phyloP scores from a whole-genome alignment of 495 filamentous ascomycete genomes.

The Lophiotrema nucula region DNA sequence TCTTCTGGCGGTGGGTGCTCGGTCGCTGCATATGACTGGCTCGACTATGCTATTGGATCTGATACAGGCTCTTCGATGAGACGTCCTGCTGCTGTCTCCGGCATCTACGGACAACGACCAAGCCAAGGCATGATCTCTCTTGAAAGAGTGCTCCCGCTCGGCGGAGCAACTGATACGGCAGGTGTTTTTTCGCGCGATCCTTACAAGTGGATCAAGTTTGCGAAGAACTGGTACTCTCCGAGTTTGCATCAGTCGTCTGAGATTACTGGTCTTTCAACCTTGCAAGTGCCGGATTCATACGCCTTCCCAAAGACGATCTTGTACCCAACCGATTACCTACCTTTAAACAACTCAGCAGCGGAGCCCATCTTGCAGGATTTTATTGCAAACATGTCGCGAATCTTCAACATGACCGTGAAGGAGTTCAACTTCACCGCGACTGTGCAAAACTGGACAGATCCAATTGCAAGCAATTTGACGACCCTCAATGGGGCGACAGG shows the following conservation, averaged over 20 bases:
- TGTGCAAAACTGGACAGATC: slow-evolving; percentile 30
- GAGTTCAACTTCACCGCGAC: slow-evolving; percentile 39
- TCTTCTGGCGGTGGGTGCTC: slow-evolving; percentile 33
- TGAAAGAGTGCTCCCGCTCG: slow-evolving; percentile 33
- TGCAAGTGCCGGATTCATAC: slow-evolving; percentile 38
- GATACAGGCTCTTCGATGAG: slow-evolving; percentile 38
- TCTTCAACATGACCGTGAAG: slow-evolving; percentile 35
- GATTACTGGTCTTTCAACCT: slow-evolving; percentile 40
- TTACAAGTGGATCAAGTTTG: slow-evolving; percentile 42
- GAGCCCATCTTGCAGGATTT: slow-evolving; percentile 41
- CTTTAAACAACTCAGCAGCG: slow-evolving; percentile 42
- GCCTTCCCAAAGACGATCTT: slow-evolving; percentile 41
- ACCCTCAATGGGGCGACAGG: slow-evolving; percentile 15
- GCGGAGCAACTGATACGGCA: slow-evolving; percentile 35
- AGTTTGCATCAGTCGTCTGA: slow-evolving; percentile 37
- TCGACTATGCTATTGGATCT: slow-evolving; percentile 35
- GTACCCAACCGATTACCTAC: slow-evolving; percentile 44
- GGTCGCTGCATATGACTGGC: slow-evolving; percentile 33
- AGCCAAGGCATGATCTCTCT: slow-evolving; percentile 36
- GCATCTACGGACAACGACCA: slow-evolving; percentile 37
- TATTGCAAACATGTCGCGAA: slow-evolving; percentile 45
- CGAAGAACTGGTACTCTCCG: slow-evolving; percentile 44
- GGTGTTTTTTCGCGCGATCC: slow-evolving; percentile 44
- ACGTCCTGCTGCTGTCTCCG: slow-evolving; percentile 35
- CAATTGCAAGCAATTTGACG: slow-evolving; percentile 27